Evolutionary conservation across 2,329 filamentous ascomycete species (phyloP).

Genomic region (Fusarium sublunatum): DNA sequence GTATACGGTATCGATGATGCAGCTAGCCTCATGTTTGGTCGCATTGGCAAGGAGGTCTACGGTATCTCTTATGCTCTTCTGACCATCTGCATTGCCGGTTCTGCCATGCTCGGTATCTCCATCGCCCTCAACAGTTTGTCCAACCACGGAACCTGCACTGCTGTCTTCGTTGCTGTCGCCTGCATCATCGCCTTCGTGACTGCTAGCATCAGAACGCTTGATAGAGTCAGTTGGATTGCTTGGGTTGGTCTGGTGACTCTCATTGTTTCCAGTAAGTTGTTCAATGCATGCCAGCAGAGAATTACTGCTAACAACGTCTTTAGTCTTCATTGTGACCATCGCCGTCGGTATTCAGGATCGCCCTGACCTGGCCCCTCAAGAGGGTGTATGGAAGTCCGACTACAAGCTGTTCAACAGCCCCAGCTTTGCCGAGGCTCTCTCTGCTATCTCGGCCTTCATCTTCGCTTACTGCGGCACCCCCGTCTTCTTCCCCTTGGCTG

Average conservation of each 20-base stretch:
- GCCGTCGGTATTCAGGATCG: constrained; percentile 40
- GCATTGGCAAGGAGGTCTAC: constrained; percentile 57
- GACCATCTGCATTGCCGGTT: constrained; percentile 42
- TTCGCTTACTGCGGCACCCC: constrained; percentile 54
- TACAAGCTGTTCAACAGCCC: constrained; percentile 49
- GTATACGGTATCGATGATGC: constrained; percentile 67
- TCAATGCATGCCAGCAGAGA: rapidly evolving
- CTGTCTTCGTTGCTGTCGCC: constrained; percentile 55
- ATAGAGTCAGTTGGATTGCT: constrained; percentile 49
- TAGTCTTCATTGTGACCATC: constrained; percentile 38
- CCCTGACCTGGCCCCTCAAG: constrained; percentile 29
- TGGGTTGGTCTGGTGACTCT: constrained; percentile 43
- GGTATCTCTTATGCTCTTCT: constrained; percentile 52
- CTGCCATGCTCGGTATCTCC: constrained; percentile 48
- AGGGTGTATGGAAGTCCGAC: constrained; percentile 47
- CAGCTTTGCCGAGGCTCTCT: constrained; percentile 48
- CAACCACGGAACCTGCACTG: constrained; percentile 53
- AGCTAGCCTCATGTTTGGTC: constrained; percentile 61
- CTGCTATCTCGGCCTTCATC: constrained; percentile 50
- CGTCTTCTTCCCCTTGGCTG: constrained; percentile 50
- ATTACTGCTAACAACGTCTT: neutral
- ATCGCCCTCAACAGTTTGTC: constrained; percentile 56
- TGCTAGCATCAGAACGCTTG: constrained; percentile 49
- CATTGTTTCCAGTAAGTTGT: constrained; percentile 26
- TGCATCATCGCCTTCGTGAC: constrained; percentile 46